Conservation (phyloP, 2,329 filamentous ascomycete genomes). For the Zopfia rhizophila region DNA sequence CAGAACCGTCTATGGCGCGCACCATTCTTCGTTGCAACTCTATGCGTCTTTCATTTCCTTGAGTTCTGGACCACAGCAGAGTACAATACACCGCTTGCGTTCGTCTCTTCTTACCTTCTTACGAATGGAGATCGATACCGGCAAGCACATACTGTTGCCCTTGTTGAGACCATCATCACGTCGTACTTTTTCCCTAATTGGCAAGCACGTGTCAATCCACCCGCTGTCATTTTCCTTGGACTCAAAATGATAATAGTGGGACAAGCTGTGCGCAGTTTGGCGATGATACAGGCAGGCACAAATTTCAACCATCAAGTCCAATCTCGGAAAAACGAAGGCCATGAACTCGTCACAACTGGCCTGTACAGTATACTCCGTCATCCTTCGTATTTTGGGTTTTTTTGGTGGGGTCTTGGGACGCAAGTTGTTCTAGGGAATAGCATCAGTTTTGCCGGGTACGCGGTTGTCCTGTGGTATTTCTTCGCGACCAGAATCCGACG, state of each 20-base stretch:
- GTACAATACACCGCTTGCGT: constrained; percentile 80
- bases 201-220: constrained; percentile 56
- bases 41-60: constrained; percentile 91
- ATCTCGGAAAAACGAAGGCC: constrained; percentile 72
- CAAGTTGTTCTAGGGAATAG: constrained; percentile 89
- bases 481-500: constrained; percentile 77
- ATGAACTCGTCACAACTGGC: constrained; percentile 84
- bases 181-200: constrained; percentile 64
- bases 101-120: constrained; percentile 81
- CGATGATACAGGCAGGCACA: constrained; percentile 88
- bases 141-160: constrained; percentile 79
- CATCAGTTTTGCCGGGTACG: constrained; percentile 79
- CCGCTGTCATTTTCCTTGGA: constrained; percentile 62
- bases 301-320: constrained; percentile 93
- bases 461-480: constrained; percentile 83
- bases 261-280: constrained; percentile 79
- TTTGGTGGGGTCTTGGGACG: constrained; percentile 97
- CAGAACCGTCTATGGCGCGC: constrained; percentile 65
- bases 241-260: constrained; percentile 73
- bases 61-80: constrained; percentile 92
- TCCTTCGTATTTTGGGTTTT: constrained; percentile 97
- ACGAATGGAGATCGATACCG: constrained; percentile 88
- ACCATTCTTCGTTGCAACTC: constrained; percentile 71
- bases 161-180: constrained; percentile 76
- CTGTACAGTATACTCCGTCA: constrained; percentile 82